Evolutionary conservation across 1,284 basidiomycete genomes (phyloP).

Genomic region (Trametes polyzona): DNA sequence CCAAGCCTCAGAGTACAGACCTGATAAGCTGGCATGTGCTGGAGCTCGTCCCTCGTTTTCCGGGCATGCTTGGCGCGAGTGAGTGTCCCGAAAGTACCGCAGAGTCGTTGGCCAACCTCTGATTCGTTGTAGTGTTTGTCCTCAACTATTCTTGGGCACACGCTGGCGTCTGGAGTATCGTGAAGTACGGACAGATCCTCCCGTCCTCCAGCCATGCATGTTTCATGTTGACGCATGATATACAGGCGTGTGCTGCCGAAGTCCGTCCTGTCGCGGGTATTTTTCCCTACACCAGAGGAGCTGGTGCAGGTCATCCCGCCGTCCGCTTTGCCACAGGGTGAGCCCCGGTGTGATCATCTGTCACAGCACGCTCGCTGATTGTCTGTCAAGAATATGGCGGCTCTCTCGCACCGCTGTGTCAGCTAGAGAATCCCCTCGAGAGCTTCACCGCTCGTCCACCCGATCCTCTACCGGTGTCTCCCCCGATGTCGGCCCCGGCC

Average conservation of each 20-base stretch:
- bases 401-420: constrained; percentile 48
- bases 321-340: constrained; percentile 62
- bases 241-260: constrained; percentile 70
- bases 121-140: constrained; percentile 58
- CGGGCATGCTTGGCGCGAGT: constrained; percentile 80
- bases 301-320: constrained; percentile 62
- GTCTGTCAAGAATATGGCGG: constrained; percentile 63
- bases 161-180: constrained; percentile 75
- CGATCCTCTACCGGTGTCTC: not conserved
- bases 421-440: constrained; percentile 51
- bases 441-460: not conserved
- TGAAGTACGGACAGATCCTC: constrained; percentile 52
- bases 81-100: constrained; percentile 28
- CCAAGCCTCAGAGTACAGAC: constrained; percentile 54
- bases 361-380: not conserved
- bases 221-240: constrained; percentile 24
- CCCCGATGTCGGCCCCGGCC: not conserved
- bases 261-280: constrained; percentile 69
- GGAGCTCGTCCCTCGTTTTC: constrained; percentile 72
- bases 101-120: too few species aligned
- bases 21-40: constrained; percentile 65
- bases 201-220: not conserved
- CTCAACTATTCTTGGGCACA: constrained; percentile 87
- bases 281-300: constrained; percentile 69
- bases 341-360: constrained; percentile 24